These are phyloP conservation scores for Anthoceros angustus DNA, from an alignment of 225 moss, liverwort and hornwort genomes.

Conservation along the genomic window DNA sequence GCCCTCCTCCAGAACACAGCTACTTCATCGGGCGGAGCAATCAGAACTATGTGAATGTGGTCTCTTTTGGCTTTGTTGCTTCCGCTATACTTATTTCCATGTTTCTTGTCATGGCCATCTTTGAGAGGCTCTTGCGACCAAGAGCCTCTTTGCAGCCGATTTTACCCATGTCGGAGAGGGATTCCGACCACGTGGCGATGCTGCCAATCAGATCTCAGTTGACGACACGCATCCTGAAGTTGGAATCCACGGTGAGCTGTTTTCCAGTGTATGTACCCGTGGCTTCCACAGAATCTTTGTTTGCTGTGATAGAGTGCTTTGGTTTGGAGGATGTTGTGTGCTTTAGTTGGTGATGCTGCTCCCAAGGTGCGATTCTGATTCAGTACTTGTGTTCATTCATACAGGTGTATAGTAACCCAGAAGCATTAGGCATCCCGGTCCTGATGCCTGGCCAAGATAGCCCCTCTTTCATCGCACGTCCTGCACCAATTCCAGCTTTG, in stretches of 20 bases:
- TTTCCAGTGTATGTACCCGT: background rate
- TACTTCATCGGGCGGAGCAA: background rate
- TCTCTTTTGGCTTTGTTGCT: constrained; percentile 27
- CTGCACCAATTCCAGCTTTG: constrained; percentile 8
- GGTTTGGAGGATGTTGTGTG: too few relatives aligned
- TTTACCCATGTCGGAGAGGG: constrained; percentile 5
- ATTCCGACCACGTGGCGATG: constrained; percentile 5
- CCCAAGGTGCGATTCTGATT: background rate
- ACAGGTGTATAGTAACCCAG: constrained; percentile 11
- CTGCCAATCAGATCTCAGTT: constrained; percentile 4
- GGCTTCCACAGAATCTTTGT: background rate
- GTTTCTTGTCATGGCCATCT: constrained; percentile 27
- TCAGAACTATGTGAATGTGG: constrained; percentile 15
- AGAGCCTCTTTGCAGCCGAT: constrained; percentile 5
- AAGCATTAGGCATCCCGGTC: constrained; percentile 16
- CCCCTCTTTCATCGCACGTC: constrained; percentile 20
- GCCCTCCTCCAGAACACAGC: background rate
- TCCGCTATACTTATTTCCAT: constrained; percentile 25
- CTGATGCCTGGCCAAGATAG: constrained; percentile 25
- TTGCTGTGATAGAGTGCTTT: background rate
- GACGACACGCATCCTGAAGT: constrained; percentile 16
- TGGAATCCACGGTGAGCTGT: background rate
- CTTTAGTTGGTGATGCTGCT: too few relatives aligned
- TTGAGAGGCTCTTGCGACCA: constrained; percentile 22
- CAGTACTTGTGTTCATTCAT: background rate